A percentile compares a stretch with the other conserved stretches of the same genome.
phyloP scores from a whole-genome alignment of 257 asterid genomes.

The Fraxinus cuspidata region DNA sequence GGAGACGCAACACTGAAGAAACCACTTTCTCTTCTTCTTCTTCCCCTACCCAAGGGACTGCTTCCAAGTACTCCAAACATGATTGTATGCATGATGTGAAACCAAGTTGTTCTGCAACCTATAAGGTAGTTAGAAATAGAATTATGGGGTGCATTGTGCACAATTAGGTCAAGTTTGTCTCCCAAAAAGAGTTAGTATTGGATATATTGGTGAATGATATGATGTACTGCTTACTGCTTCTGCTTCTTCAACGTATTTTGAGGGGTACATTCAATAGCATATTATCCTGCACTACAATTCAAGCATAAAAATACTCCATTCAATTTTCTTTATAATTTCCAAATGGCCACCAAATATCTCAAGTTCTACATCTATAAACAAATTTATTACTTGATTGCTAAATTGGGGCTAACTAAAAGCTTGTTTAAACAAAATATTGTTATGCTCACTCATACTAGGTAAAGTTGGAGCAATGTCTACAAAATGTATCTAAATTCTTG shows the following conservation, averaged over 20 bases:
- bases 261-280: no score
- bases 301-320: neutral
- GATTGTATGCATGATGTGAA: slow-evolving; percentile 63
- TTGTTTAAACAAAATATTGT: neutral
- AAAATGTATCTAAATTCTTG: neutral
- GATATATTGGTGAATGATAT: no score
- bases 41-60: slow-evolving; percentile 98
- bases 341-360: neutral
- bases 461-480: neutral
- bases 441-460: neutral
- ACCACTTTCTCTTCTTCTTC: slow-evolving; percentile 94
- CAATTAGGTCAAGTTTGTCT: neutral
- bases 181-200: no score
- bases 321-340: neutral
- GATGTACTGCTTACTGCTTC: no score
- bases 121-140: slow-evolving; percentile 19
- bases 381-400: neutral
- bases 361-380: neutral
- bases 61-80: slow-evolving; percentile 93
- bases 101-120: slow-evolving; percentile 84
- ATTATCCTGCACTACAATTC: no score
- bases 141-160: neutral
- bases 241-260: no score
- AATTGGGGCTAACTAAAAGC: neutral
- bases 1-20: slow-evolving; percentile 58